These are phyloP conservation scores for Pyrus bretschneideri DNA, from an alignment of 306 rosid species.

Conservation along the genomic window DNA sequence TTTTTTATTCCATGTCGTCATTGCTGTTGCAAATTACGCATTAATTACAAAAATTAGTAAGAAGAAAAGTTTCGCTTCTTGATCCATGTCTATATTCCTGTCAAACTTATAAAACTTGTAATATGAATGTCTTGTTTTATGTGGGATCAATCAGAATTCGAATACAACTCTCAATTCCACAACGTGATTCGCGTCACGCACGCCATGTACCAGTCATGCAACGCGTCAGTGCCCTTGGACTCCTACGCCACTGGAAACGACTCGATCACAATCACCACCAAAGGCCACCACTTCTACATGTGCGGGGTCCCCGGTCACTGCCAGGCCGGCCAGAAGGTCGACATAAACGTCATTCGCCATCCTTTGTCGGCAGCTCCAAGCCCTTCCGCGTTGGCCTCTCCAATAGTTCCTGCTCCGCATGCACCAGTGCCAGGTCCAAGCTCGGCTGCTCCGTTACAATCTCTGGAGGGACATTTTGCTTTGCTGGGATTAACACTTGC, in stretches of 20 bases:
- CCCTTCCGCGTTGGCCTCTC: slow-evolving; percentile 26
- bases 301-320: slow-evolving; percentile 96
- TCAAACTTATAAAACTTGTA: neutral
- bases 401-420: slow-evolving; percentile 17
- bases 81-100: too few relatives aligned
- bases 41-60: too few relatives aligned
- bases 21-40: too few relatives aligned
- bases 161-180: slow-evolving; percentile 62
- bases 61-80: too few relatives aligned
- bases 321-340: slow-evolving; percentile 69
- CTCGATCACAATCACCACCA: slow-evolving; percentile 37
- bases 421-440: slow-evolving; percentile 45
- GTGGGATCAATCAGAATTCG: slow-evolving; percentile 37
- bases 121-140: neutral
- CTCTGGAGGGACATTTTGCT: slow-evolving; percentile 20
- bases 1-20: too few relatives aligned
- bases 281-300: slow-evolving; percentile 76
- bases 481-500: slow-evolving; percentile 25
- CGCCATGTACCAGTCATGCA: slow-evolving; percentile 71
- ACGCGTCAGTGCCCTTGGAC: slow-evolving; percentile 52
- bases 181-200: slow-evolving; percentile 82
- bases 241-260: slow-evolving; percentile 73
- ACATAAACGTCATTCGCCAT: slow-evolving; percentile 47
- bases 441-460: slow-evolving; percentile 24
- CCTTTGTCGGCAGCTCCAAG: slow-evolving; percentile 17